phyloP scores from a whole-genome alignment of 2,329 filamentous ascomycete species.

The Aspergillus calidoustus region DNA sequence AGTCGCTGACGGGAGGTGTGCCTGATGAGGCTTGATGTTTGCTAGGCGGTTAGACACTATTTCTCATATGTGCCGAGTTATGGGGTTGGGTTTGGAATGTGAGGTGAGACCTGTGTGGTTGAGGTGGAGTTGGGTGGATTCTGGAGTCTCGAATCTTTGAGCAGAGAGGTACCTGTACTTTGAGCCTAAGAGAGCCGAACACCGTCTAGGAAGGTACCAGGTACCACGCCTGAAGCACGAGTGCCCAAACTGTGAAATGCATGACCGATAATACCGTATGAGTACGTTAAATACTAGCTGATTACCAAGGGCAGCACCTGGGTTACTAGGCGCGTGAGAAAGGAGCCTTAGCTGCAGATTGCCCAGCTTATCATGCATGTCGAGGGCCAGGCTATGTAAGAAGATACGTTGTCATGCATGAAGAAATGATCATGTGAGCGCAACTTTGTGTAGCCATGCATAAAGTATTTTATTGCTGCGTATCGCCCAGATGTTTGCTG shows the following conservation, averaged over 20 bases:
- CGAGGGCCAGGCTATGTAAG: conserved; percentile 20
- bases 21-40: background rate
- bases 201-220: conserved; percentile 10
- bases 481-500: conserved; percentile 14
- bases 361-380: conserved; percentile 18
- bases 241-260: conserved; percentile 5
- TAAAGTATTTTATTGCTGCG: conserved; percentile 8
- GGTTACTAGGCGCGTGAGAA: conserved; percentile 17
- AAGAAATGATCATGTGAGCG: conserved; percentile 42
- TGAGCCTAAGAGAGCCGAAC: background rate
- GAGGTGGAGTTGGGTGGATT: background rate
- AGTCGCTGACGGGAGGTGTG: background rate
- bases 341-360: conserved; percentile 14
- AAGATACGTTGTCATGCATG: conserved; percentile 38
- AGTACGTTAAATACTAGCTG: conserved; percentile 4
- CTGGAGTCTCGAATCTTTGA: conserved; percentile 2
- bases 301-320: background rate
- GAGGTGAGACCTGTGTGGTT: background rate
- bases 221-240: conserved; percentile 5
- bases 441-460: conserved; percentile 16
- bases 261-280: conserved; percentile 1
- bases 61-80: background rate
- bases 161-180: conserved; percentile 11
- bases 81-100: background rate
- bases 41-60: background rate